Conservation (phyloP, 257 asterid genomes). For the Solanum chaucha region DNA sequence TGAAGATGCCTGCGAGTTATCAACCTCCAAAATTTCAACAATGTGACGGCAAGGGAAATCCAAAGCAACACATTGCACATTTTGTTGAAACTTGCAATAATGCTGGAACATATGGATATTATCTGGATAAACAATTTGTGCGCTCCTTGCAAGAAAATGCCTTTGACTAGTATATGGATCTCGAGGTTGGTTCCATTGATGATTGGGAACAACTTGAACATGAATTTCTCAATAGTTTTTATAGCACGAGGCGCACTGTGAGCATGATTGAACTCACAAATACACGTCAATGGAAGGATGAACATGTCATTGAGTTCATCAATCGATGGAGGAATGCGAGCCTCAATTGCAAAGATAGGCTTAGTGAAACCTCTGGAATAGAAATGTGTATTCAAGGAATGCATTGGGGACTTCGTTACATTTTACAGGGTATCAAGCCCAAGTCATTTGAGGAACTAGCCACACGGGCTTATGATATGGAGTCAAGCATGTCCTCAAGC, state of each 20-base stretch:
- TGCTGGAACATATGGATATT: too few relatives aligned
- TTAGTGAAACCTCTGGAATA: not conserved
- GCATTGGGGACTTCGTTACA: too few relatives aligned
- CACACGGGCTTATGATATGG: not conserved
- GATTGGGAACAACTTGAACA: not conserved
- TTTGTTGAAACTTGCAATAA: not conserved
- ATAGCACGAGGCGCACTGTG: not conserved
- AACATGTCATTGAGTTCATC: not conserved
- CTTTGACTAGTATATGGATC: not conserved
- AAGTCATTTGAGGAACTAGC: not conserved
- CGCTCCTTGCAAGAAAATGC: not conserved
- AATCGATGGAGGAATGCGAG: not conserved
- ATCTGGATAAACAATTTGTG: too few relatives aligned
- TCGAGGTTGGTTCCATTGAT: not conserved
- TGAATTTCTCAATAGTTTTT: too few relatives aligned
- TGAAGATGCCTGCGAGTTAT: not conserved
- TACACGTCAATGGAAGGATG: not conserved
- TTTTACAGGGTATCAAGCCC: not conserved
- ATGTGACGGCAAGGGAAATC: not conserved
- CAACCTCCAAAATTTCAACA: not conserved
- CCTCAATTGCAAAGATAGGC: not conserved
- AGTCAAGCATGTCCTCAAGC: not conserved
- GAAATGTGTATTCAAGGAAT: too few relatives aligned
- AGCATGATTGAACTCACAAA: not conserved
- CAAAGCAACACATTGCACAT: not conserved